These are phyloP conservation scores for Discostella stelligeroides DNA, from an alignment of 108 stramenopile species.

Conservation along the genomic window DNA sequence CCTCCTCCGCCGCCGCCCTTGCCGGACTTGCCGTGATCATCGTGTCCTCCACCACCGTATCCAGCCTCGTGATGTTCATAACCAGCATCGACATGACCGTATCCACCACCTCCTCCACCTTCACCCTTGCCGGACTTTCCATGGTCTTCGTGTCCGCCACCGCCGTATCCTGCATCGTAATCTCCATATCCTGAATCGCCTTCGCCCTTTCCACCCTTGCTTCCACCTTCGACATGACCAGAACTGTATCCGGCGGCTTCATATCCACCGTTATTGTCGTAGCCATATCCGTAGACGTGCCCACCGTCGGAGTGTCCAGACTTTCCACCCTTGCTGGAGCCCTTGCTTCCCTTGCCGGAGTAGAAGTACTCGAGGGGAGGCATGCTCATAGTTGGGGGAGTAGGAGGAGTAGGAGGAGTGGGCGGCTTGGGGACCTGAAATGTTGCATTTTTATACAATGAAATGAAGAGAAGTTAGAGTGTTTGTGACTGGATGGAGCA, in stretches of 20 bases:
- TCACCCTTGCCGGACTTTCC: constrained; percentile 1
- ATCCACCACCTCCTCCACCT: background rate
- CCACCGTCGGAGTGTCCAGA: no score
- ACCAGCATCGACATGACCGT: background rate
- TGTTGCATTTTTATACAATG: no score
- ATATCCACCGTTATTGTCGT: background rate
- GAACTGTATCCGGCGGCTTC: background rate
- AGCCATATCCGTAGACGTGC: no score
- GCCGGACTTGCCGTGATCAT: constrained; percentile 1
- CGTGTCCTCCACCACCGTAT: no score
- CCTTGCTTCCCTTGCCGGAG: constrained; percentile 6
- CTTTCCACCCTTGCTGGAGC: background rate
- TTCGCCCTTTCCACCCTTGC: no score
- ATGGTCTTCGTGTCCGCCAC: background rate
- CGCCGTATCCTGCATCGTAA: background rate
- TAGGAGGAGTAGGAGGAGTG: background rate
- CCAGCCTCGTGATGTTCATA: background rate
- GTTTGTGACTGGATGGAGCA: no score
- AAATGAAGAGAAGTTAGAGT: no score
- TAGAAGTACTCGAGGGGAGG: constrained; percentile 3
- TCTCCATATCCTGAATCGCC: background rate
- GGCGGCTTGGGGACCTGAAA: no score
- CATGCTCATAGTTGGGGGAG: background rate
- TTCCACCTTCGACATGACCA: no score
- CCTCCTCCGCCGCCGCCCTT: background rate